Evolutionary conservation across 1,284 basidiomycete genomes (phyloP).

Genomic region (Chalciporus piperatoides): DNA sequence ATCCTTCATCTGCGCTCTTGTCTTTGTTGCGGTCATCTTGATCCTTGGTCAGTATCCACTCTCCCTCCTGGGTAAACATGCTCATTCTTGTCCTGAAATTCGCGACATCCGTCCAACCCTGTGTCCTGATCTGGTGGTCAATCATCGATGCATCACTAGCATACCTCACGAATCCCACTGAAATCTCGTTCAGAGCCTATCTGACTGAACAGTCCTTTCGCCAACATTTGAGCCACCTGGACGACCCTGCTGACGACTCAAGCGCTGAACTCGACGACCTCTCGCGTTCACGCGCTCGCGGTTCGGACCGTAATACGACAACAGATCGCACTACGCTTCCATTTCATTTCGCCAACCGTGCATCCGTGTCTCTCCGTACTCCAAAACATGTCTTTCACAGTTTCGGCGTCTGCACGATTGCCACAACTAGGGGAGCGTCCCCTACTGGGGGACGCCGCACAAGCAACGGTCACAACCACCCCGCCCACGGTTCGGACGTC

Average conservation of each 20-base stretch:
- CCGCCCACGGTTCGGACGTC: constrained; percentile 32
- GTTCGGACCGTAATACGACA: constrained; percentile 14
- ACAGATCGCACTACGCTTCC: constrained; percentile 39
- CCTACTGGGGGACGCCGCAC: constrained; percentile 18
- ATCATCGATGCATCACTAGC: constrained; percentile 47
- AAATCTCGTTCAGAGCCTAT: constrained; percentile 88
- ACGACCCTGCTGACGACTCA: constrained; percentile 58
- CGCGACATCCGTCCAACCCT: constrained; percentile 11
- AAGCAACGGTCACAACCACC: constrained; percentile 15
- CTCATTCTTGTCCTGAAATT: neutral
- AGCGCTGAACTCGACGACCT: constrained; percentile 34
- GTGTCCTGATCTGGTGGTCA: constrained; percentile 11
- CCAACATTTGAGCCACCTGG: constrained; percentile 85
- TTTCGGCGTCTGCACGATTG: constrained; percentile 83
- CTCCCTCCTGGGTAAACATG: neutral
- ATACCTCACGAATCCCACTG: constrained; percentile 90
- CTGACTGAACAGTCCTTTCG: constrained; percentile 95
- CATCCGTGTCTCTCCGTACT: constrained; percentile 88
- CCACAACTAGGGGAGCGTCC: constrained; percentile 38
- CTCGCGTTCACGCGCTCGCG: constrained; percentile 35
- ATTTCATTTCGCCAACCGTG: constrained; percentile 88
- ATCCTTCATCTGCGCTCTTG: constrained; percentile 62
- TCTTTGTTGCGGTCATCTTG: constrained; percentile 63
- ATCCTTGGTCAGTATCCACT: constrained; percentile 60
- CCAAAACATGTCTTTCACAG: constrained; percentile 87